Base-by-base conservation (phyloP, 768 basidiomycete species). In the Lactifluus volemus region DNA sequence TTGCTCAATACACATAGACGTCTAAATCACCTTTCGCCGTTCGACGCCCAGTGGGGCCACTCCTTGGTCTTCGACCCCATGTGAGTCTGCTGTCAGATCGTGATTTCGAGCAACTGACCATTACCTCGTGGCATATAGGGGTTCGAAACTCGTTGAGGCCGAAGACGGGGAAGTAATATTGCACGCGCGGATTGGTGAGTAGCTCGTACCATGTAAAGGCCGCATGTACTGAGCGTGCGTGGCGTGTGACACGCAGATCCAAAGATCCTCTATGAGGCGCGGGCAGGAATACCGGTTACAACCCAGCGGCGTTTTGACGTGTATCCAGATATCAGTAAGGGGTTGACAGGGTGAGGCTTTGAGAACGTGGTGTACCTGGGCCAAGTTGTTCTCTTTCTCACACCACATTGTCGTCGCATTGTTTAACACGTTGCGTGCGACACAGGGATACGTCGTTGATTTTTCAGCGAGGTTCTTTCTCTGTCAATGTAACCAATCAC, bases 291-390 rank as follows among this genome's bases (percentile, higher is more conserved):
- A 52, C 96, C 96, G 6, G 92, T 98, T n/a, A 93, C 91, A 0
- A 80, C 74, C 38, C 96, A 98, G 73, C 76, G 94, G 57, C 81
- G 95, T 54, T 97, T 96, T 69, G 95, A 96, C 73, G 91, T 97
- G 47, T 98, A 98, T 70, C 75, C 80, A 5, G 86, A 95, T 70
- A 83, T 96, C 55, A 80, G 77, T 64, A 68, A 68, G 67, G 67
- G 67, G 30, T 30, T 62, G 44, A 69, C 32, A 65, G 17, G 11
- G 41, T 44, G 29, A 65, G 53, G 38, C 14, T 6, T 49, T 48
- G 44, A 60, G 60, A 41, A 10, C 34, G 44, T 42, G 29, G 49
- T 49, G 49, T 57, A 61, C 10, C 12, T 38, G 21, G 25, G 36
- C 47, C 32, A 34, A 34, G 32, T 34, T n/a, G 29, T 61, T 29